These are phyloP conservation scores for Waltergamsia citrina DNA, from an alignment of 2,329 filamentous ascomycete species.

Conservation along the genomic window DNA sequence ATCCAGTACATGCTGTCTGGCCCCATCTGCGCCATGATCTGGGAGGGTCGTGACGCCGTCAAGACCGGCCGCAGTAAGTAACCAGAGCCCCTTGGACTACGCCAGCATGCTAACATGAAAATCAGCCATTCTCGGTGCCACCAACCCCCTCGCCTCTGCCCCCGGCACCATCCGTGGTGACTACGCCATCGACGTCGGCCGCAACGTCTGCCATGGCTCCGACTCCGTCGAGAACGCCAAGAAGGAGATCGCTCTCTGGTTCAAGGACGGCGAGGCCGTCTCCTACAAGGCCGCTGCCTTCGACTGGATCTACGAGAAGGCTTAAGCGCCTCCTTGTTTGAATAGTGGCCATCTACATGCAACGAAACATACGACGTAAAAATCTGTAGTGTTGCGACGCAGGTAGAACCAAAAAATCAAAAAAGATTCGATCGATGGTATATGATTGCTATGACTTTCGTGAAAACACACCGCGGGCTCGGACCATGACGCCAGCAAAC, in stretches of 20 bases:
- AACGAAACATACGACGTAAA: no score
- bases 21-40: slow-evolving; percentile 98
- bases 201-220: slow-evolving; percentile 99
- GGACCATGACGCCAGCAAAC: slow-evolving; percentile 65
- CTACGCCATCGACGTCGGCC: slow-evolving; percentile 71
- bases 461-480: slow-evolving; percentile 7
- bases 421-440: neutral
- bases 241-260: slow-evolving; percentile 99
- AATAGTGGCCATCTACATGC: neutral
- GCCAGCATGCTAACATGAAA: neutral
- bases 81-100: neutral
- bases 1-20: slow-evolving; percentile 86
- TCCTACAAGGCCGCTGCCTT: slow-evolving; percentile 76
- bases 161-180: slow-evolving; percentile 98
- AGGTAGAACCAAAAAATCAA: neutral
- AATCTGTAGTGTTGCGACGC: no score
- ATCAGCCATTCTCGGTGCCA: slow-evolving; percentile 85
- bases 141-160: slow-evolving; percentile 90
- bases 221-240: slow-evolving; percentile 97
- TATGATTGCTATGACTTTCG: slow-evolving; percentile 2
- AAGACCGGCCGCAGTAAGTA: slow-evolving; percentile 87
- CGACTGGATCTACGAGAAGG: slow-evolving; percentile 97
- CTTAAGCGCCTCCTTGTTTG: slow-evolving; percentile 27
- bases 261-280: slow-evolving; percentile 79
- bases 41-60: slow-evolving; percentile 97